A percentile compares a stretch with the other conserved stretches of the same genome.
Conservation (phyloP, 2,329 filamentous ascomycete species). For the Trichoderma harzianum region DNA sequence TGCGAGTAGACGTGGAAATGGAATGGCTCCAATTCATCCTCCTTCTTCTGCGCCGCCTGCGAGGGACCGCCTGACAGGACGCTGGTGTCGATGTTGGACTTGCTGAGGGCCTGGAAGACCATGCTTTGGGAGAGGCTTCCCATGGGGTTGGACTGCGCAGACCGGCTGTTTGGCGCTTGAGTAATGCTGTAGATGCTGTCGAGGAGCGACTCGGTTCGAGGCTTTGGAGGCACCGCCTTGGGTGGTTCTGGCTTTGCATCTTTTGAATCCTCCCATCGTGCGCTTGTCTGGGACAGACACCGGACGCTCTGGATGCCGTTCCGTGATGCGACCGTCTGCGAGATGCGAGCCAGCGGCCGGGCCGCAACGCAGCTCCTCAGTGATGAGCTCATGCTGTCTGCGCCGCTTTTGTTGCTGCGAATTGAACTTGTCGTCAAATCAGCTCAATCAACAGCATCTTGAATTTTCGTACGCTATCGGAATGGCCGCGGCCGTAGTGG, state of each 20-base stretch:
- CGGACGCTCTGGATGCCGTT: conserved; percentile 28
- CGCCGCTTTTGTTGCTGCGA: conserved; percentile 24
- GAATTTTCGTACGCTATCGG: conserved; percentile 15
- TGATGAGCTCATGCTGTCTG: conserved; percentile 43
- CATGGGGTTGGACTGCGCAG: conserved; percentile 31
- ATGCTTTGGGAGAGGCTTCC: conserved; percentile 36
- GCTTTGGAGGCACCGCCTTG: conserved; percentile 25
- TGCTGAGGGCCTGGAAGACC: conserved; percentile 38
- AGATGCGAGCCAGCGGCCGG: conserved; percentile 34
- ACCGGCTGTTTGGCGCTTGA: conserved; percentile 20
- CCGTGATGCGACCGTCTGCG: conserved; percentile 25
- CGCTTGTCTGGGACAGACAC: conserved; percentile 40
- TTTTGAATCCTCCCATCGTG: conserved; percentile 27
- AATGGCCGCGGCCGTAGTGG: background rate
- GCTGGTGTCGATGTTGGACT: conserved; percentile 34
- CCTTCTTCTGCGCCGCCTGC: conserved; percentile 26
- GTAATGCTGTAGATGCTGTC: conserved; percentile 34
- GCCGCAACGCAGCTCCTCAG: conserved; percentile 43
- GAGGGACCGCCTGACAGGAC: conserved; percentile 26
- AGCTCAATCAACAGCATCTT: background rate
- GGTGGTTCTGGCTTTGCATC: conserved; percentile 23
- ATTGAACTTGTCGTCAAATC: background rate
- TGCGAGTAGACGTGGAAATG: conserved; percentile 83
- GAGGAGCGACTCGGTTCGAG: conserved; percentile 31
- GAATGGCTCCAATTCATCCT: conserved; percentile 59